Evolutionary conservation across 331 rosid species (phyloP).

Genomic region (Prunus yedoensis): DNA sequence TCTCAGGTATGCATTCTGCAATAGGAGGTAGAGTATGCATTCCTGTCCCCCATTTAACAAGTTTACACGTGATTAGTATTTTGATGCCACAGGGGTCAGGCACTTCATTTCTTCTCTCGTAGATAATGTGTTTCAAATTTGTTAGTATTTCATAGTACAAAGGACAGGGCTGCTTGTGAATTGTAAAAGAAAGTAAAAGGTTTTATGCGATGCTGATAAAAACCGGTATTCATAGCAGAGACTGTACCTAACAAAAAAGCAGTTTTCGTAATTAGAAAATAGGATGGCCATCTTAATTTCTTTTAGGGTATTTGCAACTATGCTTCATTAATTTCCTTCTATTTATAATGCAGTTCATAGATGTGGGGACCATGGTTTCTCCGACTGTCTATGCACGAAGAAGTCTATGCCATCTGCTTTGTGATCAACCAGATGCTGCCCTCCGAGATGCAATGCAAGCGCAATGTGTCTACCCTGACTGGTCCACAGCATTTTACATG

Average conservation of each 20-base stretch:
- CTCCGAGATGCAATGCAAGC: slow-evolving; percentile 89
- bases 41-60: background rate
- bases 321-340: background rate
- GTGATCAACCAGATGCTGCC: slow-evolving; percentile 75
- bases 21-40: background rate
- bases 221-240: background rate
- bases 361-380: slow-evolving; percentile 65
- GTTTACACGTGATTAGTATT: background rate
- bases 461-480: slow-evolving; percentile 65
- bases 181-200: background rate
- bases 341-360: slow-evolving; percentile 48
- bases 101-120: background rate
- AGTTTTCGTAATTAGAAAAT: background rate
- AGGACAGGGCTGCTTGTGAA: background rate
- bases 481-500: slow-evolving; percentile 84
- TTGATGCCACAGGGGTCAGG: background rate
- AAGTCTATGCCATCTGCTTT: slow-evolving; percentile 64
- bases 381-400: slow-evolving; percentile 69
- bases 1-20: slow-evolving; percentile 48
- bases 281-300: background rate
- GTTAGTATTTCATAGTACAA: background rate
- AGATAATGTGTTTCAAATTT: background rate
- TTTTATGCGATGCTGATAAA: background rate
- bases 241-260: background rate
- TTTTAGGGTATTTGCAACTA: background rate